Evolutionary conservation across 2,329 filamentous ascomycete genomes (phyloP).

Genomic region (Ramularia collo-cygni): DNA sequence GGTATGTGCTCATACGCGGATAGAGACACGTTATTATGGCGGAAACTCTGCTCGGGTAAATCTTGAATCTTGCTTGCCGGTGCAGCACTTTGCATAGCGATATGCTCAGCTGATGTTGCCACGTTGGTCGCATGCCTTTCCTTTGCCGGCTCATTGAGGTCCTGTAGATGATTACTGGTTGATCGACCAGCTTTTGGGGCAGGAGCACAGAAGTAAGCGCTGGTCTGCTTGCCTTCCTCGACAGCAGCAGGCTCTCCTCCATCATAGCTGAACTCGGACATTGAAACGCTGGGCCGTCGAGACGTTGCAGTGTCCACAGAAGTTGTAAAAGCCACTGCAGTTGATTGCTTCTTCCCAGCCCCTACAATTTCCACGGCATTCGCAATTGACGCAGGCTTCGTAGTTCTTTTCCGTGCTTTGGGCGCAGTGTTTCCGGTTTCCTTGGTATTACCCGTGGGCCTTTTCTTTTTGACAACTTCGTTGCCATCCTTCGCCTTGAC

Average conservation of each 20-base stretch:
- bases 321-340: no score
- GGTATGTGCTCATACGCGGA: constrained; percentile 1
- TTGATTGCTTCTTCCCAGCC: no score
- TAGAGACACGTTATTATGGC: no score
- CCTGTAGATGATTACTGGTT: no score
- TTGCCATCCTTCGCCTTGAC: not conserved
- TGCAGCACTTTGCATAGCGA: no score
- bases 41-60: no score
- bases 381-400: not conserved
- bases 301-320: not conserved
- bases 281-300: not conserved
- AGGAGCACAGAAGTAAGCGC: constrained; percentile 3
- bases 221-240: constrained; percentile 11
- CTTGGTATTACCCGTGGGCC: not conserved
- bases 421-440: not conserved
- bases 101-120: no score
- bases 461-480: not conserved
- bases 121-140: no score
- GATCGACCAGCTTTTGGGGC: no score
- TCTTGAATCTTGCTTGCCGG: no score
- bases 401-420: not conserved
- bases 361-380: not conserved
- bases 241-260: not conserved
- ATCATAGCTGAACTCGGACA: not conserved
- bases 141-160: no score